Evolutionary conservation across 371 early-diverging fungal genomes (phyloP).

Genomic region (Apophysomyces ossiformis): DNA sequence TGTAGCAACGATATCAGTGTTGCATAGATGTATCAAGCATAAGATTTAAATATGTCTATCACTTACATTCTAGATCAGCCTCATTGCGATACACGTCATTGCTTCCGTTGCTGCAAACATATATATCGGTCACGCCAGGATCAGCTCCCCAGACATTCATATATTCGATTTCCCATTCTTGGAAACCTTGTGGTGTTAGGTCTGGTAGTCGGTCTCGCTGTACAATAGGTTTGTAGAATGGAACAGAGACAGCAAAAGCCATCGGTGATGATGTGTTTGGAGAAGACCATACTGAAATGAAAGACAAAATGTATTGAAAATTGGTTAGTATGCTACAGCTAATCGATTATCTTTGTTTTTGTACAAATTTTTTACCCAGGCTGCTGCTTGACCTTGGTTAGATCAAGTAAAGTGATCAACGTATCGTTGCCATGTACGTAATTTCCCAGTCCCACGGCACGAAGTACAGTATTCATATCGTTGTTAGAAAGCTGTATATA

Average conservation of each 20-base stretch:
- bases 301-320: neutral
- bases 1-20: too few species aligned
- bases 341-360: neutral
- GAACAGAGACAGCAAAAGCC: neutral
- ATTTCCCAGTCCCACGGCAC: neutral
- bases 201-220: neutral
- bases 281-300: neutral
- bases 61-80: neutral
- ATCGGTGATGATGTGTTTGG: neutral
- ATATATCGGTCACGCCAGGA: neutral
- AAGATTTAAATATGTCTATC: neutral
- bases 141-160: neutral
- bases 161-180: neutral
- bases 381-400: neutral
- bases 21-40: neutral
- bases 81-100: neutral
- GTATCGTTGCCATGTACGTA: neutral
- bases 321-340: neutral
- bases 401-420: neutral
- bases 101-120: neutral
- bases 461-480: neutral
- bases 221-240: neutral
- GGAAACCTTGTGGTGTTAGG: neutral
- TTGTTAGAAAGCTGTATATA: neutral
- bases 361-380: neutral